Evolutionary conservation across 208 protist genomes (phyloP).

Genomic region (Vickermania ingenoplastis): DNA sequence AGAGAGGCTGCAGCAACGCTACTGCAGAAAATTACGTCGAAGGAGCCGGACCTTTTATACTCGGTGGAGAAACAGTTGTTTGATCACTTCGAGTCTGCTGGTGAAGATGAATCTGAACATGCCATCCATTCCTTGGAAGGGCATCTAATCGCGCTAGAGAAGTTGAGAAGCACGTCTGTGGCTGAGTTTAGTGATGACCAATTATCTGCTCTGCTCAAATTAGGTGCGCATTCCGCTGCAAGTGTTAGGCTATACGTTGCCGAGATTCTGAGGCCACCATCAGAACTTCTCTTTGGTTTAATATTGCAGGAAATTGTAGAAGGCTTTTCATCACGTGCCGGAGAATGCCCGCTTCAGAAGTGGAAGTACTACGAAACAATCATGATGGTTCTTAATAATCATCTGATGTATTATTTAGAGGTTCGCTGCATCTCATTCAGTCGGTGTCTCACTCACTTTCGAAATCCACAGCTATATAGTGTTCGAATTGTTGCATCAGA

Average conservation of each 20-base stretch:
- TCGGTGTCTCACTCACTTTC: not conserved
- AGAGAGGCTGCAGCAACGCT: conserved; percentile 35
- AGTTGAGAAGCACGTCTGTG: not conserved
- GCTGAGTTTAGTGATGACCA: not conserved
- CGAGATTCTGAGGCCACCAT: conserved; percentile 41
- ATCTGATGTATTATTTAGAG: conserved; percentile 18
- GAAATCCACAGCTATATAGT: not conserved
- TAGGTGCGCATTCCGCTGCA: conserved; percentile 49
- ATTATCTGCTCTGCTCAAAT: conserved; percentile 18
- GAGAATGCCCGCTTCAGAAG: not conserved
- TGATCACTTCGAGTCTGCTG: not conserved
- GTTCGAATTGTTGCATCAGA: not conserved
- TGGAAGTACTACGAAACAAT: conserved; percentile 71
- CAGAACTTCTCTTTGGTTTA: conserved; percentile 26
- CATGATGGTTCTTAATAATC: conserved; percentile 71
- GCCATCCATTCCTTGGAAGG: conserved; percentile 3
- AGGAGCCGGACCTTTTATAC: conserved; percentile 9
- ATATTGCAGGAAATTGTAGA: conserved; percentile 9
- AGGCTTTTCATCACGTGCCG: not conserved
- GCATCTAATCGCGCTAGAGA: conserved; percentile 6
- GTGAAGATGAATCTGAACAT: not conserved
- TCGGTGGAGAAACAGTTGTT: conserved; percentile 4
- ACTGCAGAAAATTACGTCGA: not conserved
- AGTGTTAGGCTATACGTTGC: conserved; percentile 71
- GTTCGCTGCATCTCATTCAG: conserved; percentile 1